Percentiles rank a stretch among this genome's conserved stretches.
Evolutionary conservation across 2,329 filamentous ascomycete species (phyloP).

Genomic region (Aspergillus sp.): DNA sequence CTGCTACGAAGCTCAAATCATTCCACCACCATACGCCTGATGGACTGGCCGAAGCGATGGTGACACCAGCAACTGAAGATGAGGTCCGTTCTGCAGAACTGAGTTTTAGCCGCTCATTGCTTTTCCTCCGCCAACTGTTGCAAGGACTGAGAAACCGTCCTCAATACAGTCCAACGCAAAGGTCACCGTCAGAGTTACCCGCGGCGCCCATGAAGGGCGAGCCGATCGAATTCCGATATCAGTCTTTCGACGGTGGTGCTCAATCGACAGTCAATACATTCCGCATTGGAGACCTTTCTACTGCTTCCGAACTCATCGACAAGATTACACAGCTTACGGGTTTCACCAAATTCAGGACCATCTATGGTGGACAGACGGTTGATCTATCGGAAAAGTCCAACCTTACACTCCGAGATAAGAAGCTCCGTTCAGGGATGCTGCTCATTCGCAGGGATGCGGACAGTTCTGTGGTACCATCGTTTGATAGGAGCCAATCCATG

Average conservation of each 20-base stretch:
- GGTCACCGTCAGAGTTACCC: conserved; percentile 53
- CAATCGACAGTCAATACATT: conserved; percentile 57
- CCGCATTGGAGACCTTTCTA: conserved; percentile 63
- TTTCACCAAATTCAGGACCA: conserved; percentile 68
- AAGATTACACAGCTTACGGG: conserved; percentile 63
- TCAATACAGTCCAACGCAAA: conserved; percentile 55
- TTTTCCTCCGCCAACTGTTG: conserved; percentile 62
- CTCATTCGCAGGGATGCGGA: conserved; percentile 56
- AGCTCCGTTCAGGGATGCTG: conserved; percentile 58
- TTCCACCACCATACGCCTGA: conserved; percentile 39
- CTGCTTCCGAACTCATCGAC: conserved; percentile 60
- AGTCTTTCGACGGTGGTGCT: conserved; percentile 59
- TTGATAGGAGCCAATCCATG: conserved; percentile 44
- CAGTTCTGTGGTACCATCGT: conserved; percentile 28
- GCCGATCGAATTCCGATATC: conserved; percentile 62
- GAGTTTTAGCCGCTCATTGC: conserved; percentile 61
- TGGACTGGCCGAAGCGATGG: conserved; percentile 50
- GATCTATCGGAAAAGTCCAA: conserved; percentile 54
- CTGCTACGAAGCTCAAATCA: conserved; percentile 52
- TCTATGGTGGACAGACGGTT: conserved; percentile 62
- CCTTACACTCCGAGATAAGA: conserved; percentile 61
- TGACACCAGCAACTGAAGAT: conserved; percentile 42
- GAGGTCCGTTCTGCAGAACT: conserved; percentile 52
- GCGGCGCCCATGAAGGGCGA: conserved; percentile 54
- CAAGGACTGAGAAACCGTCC: conserved; percentile 45